Evolutionary conservation across 2,329 filamentous ascomycete genomes (phyloP).

Genomic region (Parafenestella ontariensis): DNA sequence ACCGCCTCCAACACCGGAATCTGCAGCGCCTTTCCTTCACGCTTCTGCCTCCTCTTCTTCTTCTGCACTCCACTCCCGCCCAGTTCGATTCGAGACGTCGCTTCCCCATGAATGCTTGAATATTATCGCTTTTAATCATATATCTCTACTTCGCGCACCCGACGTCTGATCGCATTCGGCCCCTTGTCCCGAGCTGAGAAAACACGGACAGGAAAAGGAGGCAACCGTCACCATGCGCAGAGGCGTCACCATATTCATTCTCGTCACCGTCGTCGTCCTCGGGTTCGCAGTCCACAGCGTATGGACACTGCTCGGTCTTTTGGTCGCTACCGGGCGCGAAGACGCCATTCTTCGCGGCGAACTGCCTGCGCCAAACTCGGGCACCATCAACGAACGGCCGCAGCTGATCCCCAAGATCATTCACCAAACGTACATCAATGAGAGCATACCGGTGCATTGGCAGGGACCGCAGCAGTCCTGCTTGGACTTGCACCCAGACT

Average conservation of each 20-base stretch:
- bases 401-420: constrained; percentile 78
- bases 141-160: constrained; percentile 9
- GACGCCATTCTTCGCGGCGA: constrained; percentile 73
- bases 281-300: constrained; percentile 70
- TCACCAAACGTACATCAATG: constrained; percentile 78
- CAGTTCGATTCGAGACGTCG: constrained; percentile 14
- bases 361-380: constrained; percentile 69
- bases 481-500: constrained; percentile 71
- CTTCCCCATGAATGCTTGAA: constrained; percentile 20
- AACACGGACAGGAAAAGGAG: constrained; percentile 31
- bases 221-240: constrained; percentile 61
- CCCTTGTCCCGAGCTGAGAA: constrained; percentile 2
- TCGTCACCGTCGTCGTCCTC: constrained; percentile 70
- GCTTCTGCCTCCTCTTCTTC: constrained; percentile 21
- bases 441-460: constrained; percentile 73
- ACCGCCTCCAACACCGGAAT: constrained; percentile 20
- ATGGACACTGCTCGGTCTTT: constrained; percentile 73
- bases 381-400: constrained; percentile 61
- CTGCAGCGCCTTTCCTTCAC: constrained; percentile 12
- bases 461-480: constrained; percentile 70
- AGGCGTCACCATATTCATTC: constrained; percentile 67
- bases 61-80: constrained; percentile 14
- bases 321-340: constrained; percentile 70
- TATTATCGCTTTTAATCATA: constrained; percentile 11
- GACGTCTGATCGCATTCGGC: constrained; percentile 6